Evolutionary conservation across 306 rosid genomes (phyloP).

Genomic region (Urtica urens): DNA sequence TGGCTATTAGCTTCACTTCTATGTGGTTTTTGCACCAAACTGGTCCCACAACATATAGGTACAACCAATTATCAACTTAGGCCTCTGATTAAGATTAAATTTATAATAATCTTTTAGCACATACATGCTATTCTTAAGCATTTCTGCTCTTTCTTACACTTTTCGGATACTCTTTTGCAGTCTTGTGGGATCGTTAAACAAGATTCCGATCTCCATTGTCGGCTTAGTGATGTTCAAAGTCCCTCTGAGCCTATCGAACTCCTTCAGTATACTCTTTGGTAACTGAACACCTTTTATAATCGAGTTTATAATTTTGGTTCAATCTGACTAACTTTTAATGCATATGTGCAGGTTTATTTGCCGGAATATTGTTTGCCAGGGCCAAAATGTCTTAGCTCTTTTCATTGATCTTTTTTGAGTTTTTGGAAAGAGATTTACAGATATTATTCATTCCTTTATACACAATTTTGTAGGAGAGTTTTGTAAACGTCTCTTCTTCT

Average conservation of each 20-base stretch:
- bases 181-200: constrained; percentile 87
- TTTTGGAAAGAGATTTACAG: too few relatives aligned
- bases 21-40: constrained; percentile 93
- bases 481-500: too few relatives aligned
- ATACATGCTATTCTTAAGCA: background rate
- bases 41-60: constrained; percentile 88
- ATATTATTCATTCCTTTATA: too few relatives aligned
- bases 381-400: constrained; percentile 63
- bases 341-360: constrained; percentile 58
- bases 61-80: constrained; percentile 1
- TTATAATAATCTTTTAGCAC: background rate
- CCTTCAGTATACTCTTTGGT: constrained; percentile 81
- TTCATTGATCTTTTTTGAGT: background rate
- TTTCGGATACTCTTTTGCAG: constrained; percentile 29
- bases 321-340: background rate
- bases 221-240: constrained; percentile 70
- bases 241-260: constrained; percentile 51
- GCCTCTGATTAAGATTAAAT: background rate
- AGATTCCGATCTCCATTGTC: constrained; percentile 75
- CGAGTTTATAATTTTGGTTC: too few relatives aligned
- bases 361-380: constrained; percentile 71
- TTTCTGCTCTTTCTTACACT: background rate
- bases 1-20: constrained; percentile 85
- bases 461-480: too few relatives aligned
- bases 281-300: constrained; percentile 13